Evolutionary conservation across 805 yeast genomes (phyloP), one percentile per base, ranked within the genome.

Genomic region (Yamadazyma olivae): DNA sequence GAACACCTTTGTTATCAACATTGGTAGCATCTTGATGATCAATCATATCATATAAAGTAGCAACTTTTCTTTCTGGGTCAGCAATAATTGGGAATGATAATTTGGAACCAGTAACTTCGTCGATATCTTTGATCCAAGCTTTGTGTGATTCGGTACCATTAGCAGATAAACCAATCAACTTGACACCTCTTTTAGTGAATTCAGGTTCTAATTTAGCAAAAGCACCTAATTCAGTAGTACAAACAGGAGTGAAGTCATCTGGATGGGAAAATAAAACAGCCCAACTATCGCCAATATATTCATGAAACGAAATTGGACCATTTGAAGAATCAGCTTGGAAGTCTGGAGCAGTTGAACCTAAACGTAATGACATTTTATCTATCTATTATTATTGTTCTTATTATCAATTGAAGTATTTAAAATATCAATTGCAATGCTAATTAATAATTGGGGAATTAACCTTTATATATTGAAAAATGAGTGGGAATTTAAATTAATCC

Each of bases 151-250:
- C 84, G 45, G 87, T 72, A 50, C 77, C 81, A 64, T 89, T 90
- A 43, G 95, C 91, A 37, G 95, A 84, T 50, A 89, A 71, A 45
- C 96, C 97, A 63, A 89, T 83, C 64, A 89, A 75, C 71, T 89
- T 88, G 59, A 83, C 85, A 57, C 79, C 78, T 73, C 96, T 80
- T 66, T 82, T 72, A 56, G 81, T 79, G 54, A 89, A 89, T 63
- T 89, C 96, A 37, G 89, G 87, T 70, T 87, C 85, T 66, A 88
- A 77, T 53, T 80, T 76, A 46, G 96, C 89, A 54, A 89, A 90
- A 15, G 95, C 96, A 50, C 96, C 96, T 57, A 89, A 75, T 71
- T 89, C 97, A 39, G 96, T 89, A 55, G 96, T 90, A 67, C 97
- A 89, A 38, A 89, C 96, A 32, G 97, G 97, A 14, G 97, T 89